A percentile compares a stretch with the other conserved stretches of the same genome.
Evolutionary conservation across 805 yeast genomes (phyloP).

Genomic region (Candida namnaoensis): DNA sequence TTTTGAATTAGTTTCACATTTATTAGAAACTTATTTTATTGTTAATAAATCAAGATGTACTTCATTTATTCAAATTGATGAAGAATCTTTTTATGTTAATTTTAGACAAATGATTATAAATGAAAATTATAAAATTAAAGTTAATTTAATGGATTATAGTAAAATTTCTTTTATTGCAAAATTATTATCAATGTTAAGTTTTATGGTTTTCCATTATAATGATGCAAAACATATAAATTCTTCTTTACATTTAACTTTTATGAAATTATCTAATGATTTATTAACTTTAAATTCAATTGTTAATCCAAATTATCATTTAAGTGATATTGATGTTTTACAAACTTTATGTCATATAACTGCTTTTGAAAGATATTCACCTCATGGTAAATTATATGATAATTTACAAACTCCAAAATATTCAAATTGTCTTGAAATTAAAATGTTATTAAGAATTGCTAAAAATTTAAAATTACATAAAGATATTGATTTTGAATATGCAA

Average conservation of each 20-base stretch:
- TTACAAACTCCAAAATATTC: background rate
- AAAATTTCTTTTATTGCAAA: background rate
- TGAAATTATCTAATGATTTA: background rate
- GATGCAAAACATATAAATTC: background rate
- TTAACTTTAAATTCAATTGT: background rate
- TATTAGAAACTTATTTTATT: background rate
- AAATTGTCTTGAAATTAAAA: background rate
- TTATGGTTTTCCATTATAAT: background rate
- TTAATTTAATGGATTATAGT: background rate
- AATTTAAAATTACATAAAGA: background rate
- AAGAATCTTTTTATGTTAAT: background rate
- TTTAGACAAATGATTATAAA: background rate
- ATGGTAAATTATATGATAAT: background rate
- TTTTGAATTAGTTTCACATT: background rate
- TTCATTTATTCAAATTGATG: background rate
- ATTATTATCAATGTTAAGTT: background rate
- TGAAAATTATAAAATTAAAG: background rate
- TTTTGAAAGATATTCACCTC: background rate
- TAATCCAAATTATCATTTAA: background rate
- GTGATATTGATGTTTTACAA: background rate
- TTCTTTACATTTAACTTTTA: background rate
- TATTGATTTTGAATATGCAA: background rate
- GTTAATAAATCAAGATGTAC: background rate
- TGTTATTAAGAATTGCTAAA: background rate
- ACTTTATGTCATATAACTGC: background rate